Conservation (phyloP, 2,329 filamentous ascomycete species). For the Zasmidium cellare region DNA sequence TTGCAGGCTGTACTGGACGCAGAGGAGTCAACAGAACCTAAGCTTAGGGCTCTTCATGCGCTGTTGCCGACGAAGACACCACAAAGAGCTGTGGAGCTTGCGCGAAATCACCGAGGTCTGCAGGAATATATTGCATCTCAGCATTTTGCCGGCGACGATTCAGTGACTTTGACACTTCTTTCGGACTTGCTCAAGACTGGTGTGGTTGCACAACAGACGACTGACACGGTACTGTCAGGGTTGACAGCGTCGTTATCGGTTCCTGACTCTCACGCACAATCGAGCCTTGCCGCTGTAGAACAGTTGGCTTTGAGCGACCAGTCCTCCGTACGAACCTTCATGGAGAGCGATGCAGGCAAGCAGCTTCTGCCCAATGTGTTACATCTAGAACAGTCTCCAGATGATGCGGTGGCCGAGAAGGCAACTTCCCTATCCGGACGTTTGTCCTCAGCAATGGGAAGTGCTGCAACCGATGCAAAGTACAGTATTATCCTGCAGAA, state of each 20-base stretch:
- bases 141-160: neutral
- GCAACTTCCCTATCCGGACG: constrained; percentile 37
- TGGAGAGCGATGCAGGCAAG: constrained; percentile 48
- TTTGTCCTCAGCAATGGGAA: constrained; percentile 24
- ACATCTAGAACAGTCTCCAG: constrained; percentile 53
- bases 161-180: constrained; percentile 10
- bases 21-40: constrained; percentile 22
- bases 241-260: constrained; percentile 42
- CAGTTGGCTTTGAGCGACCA: constrained; percentile 37
- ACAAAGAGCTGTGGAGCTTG: constrained; percentile 36
- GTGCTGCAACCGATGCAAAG: constrained; percentile 21
- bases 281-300: constrained; percentile 34
- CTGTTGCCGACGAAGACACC: constrained; percentile 38
- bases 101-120: constrained; percentile 27
- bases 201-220: constrained; percentile 37
- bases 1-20: constrained; percentile 20
- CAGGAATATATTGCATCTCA: constrained; percentile 14
- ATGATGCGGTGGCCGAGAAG: constrained; percentile 51
- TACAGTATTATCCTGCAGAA: constrained; percentile 55
- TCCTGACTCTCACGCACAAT: constrained; percentile 19
- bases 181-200: constrained; percentile 22
- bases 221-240: constrained; percentile 38
- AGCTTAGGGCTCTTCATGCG: constrained; percentile 25
- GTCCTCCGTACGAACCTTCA: constrained; percentile 46
- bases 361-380: constrained; percentile 54